Evolutionary conservation across 164 flowering plant species (phyloP).

Genomic region (Echeveria elegans): DNA sequence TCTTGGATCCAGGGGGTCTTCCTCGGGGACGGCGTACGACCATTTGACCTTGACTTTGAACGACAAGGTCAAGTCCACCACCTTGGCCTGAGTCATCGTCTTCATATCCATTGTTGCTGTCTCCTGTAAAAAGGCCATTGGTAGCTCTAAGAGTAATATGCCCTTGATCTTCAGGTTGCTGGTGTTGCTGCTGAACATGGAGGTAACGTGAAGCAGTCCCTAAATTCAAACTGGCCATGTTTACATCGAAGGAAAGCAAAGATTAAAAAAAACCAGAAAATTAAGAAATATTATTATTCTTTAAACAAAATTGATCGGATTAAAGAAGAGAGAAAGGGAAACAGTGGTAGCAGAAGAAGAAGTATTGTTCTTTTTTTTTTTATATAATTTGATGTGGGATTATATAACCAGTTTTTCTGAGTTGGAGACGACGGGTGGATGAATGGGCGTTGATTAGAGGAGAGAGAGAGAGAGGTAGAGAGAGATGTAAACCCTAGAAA

Average conservation of each 20-base stretch:
- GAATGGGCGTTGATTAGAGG: not conserved
- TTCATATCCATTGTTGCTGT: constrained; percentile 16
- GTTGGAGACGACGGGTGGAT: constrained; percentile 5
- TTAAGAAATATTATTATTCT: constrained; percentile 15
- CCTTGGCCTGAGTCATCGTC: constrained; percentile 22
- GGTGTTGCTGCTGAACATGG: constrained; percentile 31
- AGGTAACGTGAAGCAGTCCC: constrained; percentile 55
- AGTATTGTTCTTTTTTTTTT: not conserved
- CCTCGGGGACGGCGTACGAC: constrained; percentile 59
- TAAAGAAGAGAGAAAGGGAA: constrained; percentile 7
- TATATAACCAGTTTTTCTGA: constrained; percentile 10
- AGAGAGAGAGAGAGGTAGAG: not conserved
- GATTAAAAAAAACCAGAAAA: constrained; percentile 20
- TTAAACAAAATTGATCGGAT: constrained; percentile 1
- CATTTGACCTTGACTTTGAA: constrained; percentile 35
- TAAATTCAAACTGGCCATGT: constrained; percentile 81
- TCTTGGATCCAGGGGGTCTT: constrained; percentile 74
- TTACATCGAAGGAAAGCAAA: constrained; percentile 25
- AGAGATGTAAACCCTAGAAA: constrained; percentile 2
- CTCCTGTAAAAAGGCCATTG: constrained; percentile 17
- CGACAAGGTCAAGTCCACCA: constrained; percentile 24
- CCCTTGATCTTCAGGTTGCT: constrained; percentile 12
- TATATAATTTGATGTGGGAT: not conserved
- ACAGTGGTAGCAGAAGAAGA: not conserved
- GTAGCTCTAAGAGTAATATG: not conserved